A percentile compares a stretch with the other conserved stretches of the same genome.
phyloP scores from a whole-genome alignment of 2,329 filamentous ascomycete species.

The Neonectria sp. region DNA sequence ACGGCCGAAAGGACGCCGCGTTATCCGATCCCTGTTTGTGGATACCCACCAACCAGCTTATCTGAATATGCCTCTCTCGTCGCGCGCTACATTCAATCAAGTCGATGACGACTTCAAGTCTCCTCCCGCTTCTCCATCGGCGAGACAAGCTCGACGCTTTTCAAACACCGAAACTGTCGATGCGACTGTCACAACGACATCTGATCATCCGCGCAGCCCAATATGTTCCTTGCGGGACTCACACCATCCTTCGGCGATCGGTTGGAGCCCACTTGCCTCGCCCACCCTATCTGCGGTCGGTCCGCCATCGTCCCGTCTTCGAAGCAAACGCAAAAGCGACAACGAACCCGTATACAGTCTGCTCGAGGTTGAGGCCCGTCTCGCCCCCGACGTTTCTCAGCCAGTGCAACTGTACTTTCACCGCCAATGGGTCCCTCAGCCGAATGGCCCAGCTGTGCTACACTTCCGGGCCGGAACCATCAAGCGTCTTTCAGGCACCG shows the following conservation, averaged over 20 bases:
- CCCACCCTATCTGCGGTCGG: not conserved
- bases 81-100: not conserved
- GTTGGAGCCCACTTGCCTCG: not conserved
- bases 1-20: not conserved
- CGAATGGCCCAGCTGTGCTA: not conserved
- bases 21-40: too few relatives aligned
- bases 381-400: not conserved
- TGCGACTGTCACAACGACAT: not conserved
- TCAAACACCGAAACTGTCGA: not conserved
- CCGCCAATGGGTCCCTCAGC: not conserved
- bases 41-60: not conserved
- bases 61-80: not conserved
- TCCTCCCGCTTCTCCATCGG: not conserved
- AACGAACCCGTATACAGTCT: not conserved
- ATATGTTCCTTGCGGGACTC: too few relatives aligned
- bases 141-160: not conserved
- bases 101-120: not conserved
- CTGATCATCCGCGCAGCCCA: too few relatives aligned
- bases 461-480: not conserved
- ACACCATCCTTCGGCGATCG: not conserved
- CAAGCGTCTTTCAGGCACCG: not conserved
- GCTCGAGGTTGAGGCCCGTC: not conserved
- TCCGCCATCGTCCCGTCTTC: not conserved
- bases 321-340: not conserved
- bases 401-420: not conserved